Base-by-base conservation (phyloP, 345 rosid species). In the Arabidopsis arenosa region DNA sequence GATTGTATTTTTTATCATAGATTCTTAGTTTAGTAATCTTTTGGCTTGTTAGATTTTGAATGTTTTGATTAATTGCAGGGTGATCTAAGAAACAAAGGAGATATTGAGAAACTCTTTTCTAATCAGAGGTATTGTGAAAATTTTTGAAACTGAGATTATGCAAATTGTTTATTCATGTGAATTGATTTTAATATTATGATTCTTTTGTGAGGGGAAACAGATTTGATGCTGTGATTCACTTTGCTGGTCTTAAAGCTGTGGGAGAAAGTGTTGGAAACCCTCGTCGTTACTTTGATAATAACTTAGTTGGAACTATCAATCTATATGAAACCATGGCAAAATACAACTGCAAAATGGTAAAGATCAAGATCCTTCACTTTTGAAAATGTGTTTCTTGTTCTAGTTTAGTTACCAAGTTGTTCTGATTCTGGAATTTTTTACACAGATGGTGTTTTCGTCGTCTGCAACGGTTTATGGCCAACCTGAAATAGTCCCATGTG, bases 391-490 rank as follows among this genome's bases (percentile, higher is more conserved):
- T 54, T 63, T 68, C 8, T 58, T 59, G 10, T 54, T 28, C 39
- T 55, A n/a, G 21, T 44, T 36, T 56, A 17, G 75, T 56, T 74
- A 11, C 13, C 15, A 47, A 60, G 4, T 23, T 55, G 17, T 73
- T 58, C 6, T 77, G 44, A 57, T 17, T 23, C 9, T 69, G 1
- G 11, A 37, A 23, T 17, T 26, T 0, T 53, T 7, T 47, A 63
- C 39, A 18, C 60, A 92, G 97, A 85, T 92, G 90, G 97, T 90
- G 41, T 95, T 95, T 80, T 95, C 99, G n/a, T 95, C 99, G 54
- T 92, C 97, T 23, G 90, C 99, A 32, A 95, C 99, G 58, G 97
- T 92, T 45, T 95, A 92, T 80, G 96, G 97, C 75, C 97, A 95
- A 80, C 99, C 99, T 12, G 91, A 89, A 28, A 85, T 80, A 78